Evolutionary conservation across 352 stramenopile species (phyloP).

Genomic region (Pythium aphanidermatum): DNA sequence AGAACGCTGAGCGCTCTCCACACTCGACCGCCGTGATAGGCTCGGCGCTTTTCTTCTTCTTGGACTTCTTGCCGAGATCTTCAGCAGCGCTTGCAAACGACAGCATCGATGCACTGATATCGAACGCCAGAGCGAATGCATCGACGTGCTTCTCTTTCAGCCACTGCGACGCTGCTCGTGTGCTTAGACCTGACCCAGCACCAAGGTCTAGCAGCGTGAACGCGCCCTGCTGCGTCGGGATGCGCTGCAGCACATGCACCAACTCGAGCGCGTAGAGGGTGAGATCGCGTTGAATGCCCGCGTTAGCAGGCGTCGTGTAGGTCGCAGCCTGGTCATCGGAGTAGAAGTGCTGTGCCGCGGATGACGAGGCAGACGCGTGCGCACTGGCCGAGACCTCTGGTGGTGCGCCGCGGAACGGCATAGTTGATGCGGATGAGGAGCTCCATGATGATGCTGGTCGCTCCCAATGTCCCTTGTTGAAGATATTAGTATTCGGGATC

Average conservation of each 20-base stretch:
- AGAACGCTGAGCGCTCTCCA: conserved; percentile 26
- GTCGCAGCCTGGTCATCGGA: conserved; percentile 41
- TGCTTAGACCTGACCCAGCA: conserved; percentile 66
- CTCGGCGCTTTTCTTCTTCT: conserved; percentile 16
- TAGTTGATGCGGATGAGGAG: conserved; percentile 14
- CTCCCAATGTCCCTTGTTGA: conserved; percentile 8
- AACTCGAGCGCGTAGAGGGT: conserved; percentile 61
- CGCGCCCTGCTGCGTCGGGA: neutral
- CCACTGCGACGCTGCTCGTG: conserved; percentile 43
- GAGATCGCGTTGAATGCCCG: conserved; percentile 61
- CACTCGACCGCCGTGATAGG: conserved; percentile 9
- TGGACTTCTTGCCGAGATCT: neutral
- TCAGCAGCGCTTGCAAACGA: conserved; percentile 21
- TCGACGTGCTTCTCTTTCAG: conserved; percentile 25
- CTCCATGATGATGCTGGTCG: too few relatives aligned
- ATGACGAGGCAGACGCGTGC: conserved; percentile 26
- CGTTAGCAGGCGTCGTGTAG: conserved; percentile 70
- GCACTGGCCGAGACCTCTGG: conserved; percentile 42
- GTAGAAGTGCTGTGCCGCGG: conserved; percentile 55
- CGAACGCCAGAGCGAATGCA: conserved; percentile 52
- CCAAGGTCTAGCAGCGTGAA: conserved; percentile 55
- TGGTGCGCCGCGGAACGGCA: conserved; percentile 46
- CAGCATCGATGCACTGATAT: conserved; percentile 76
- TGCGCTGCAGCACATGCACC: conserved; percentile 16
- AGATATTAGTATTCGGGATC: too few relatives aligned